Evolutionary conservation across 2,329 filamentous ascomycete genomes (phyloP), one percentile per base, ranked within the genome.

Genomic region (Penicillium sclerotiorum): DNA sequence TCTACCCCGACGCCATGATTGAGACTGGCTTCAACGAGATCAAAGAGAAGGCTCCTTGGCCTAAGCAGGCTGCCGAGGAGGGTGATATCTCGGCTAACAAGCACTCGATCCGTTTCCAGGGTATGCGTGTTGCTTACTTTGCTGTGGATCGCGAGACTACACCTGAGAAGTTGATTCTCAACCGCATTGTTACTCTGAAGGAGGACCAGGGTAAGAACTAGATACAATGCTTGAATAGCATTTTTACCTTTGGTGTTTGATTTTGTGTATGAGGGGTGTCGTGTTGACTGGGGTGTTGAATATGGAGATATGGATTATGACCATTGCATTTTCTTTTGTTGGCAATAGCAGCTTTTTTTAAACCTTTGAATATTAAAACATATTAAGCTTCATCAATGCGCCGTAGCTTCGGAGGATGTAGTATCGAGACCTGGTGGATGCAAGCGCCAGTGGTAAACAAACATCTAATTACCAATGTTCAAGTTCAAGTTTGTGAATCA

Each of bases 161-260:
- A 0, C 82, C 84, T 25, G 88, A 90, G n/a, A 89, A 87, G 70
- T 78, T 95, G 57, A 83, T 97, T 40, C 75, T 97, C 23, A 97
- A 97, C 75, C 82, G 90, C 44, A 96, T 97, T 64, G 92, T 97
- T 18, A 89, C 88, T 40, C 73, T 96, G 65, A 95, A 95, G 77
- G 92, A 96, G 53, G 50, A 53, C n/a, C 55, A 61, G 55, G 59
- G 58, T 40, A 62, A 62, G 73, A 62, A 55, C 45, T 62, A 50
- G 21, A 27, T 15, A n/a, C n/a, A 30, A 15, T 37, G 8, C 8
- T 18, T 36, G 2, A 7, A 43, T 11, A 33, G 13, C 25, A n/a
- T 17, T 35, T n/a, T 15, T 36, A 23, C 5, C 13, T 23, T 22
- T 36, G 5, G n/a, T 8, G 9, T 32, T 5, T 21, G 20, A 11